phyloP scores from a whole-genome alignment of 331 rosid species.

The Telfairia occidentalis region DNA sequence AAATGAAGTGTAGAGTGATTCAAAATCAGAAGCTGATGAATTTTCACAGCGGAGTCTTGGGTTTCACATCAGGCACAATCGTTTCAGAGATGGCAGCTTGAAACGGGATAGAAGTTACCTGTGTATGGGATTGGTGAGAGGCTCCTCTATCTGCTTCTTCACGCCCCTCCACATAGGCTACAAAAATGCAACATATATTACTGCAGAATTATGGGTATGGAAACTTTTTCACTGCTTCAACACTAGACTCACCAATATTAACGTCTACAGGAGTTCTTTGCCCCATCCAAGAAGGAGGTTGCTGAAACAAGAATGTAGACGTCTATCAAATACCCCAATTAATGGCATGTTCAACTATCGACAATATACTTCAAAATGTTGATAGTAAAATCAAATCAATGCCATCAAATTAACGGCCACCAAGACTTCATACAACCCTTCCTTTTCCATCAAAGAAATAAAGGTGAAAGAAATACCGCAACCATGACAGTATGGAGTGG shows the following conservation, averaged over 20 bases:
- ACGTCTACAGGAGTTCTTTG: slow-evolving; percentile 89
- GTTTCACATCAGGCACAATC: not conserved
- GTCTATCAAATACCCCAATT: slow-evolving; percentile 3
- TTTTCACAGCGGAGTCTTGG: not conserved
- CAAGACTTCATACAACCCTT: not conserved
- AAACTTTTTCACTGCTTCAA: slow-evolving; percentile 4
- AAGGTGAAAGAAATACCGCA: not conserved
- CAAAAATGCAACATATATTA: slow-evolving; percentile 29
- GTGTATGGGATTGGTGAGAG: slow-evolving; percentile 57
- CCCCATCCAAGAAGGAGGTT: slow-evolving; percentile 88
- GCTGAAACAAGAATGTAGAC: slow-evolving; percentile 43
- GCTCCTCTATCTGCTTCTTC: slow-evolving; percentile 83
- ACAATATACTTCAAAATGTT: not conserved
- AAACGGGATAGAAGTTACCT: slow-evolving; percentile 51
- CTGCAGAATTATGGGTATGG: slow-evolving; percentile 17
- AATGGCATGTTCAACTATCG: not conserved
- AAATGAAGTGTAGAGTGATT: not conserved
- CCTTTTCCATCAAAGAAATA: not conserved
- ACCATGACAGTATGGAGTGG: not conserved
- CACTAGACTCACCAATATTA: slow-evolving; percentile 69
- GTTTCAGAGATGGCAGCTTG: slow-evolving; percentile 30
- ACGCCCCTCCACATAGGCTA: slow-evolving; percentile 97
- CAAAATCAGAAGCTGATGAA: not conserved
- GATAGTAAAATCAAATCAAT: not conserved
- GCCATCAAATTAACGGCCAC: not conserved